These are phyloP conservation scores for Cladophialophora yegresii DNA, from an alignment of 2,329 filamentous ascomycete species.

Conservation along the genomic window DNA sequence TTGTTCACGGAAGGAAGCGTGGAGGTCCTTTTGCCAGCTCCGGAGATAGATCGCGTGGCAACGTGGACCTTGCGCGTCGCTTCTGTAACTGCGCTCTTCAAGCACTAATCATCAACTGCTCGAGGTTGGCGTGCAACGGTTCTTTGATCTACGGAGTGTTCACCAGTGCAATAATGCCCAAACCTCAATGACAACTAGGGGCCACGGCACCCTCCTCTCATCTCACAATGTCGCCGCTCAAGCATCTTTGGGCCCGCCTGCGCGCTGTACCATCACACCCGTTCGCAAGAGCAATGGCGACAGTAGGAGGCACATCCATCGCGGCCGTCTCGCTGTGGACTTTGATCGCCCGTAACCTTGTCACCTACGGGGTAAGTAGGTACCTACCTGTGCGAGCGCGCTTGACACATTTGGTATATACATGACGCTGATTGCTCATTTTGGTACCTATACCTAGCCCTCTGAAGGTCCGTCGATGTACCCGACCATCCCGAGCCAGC, in stretches of 20 bases:
- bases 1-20: too few species aligned
- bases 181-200: background rate
- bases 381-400: background rate
- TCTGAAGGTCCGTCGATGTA: slow-evolving; percentile 77
- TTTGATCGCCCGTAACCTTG: slow-evolving; percentile 18
- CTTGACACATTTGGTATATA: background rate
- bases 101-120: background rate
- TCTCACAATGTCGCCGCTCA: slow-evolving; percentile 7
- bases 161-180: background rate
- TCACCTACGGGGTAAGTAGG: slow-evolving; percentile 18
- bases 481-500: slow-evolving; percentile 72
- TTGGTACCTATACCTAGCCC: slow-evolving; percentile 9
- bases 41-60: too few species aligned
- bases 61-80: too few species aligned
- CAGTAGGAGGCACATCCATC: slow-evolving; percentile 12
- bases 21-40: too few species aligned
- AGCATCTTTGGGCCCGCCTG: slow-evolving; percentile 5
- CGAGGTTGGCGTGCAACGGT: background rate
- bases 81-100: too few species aligned
- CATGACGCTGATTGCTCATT: background rate
- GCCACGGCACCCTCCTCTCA: background rate
- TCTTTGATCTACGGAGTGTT: background rate
- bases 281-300: slow-evolving; percentile 1
- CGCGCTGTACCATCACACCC: slow-evolving; percentile 2
- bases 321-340: slow-evolving; percentile 20